phyloP scores from a whole-genome alignment of 148 eudicot genomes.

The Beta vulgaris region DNA sequence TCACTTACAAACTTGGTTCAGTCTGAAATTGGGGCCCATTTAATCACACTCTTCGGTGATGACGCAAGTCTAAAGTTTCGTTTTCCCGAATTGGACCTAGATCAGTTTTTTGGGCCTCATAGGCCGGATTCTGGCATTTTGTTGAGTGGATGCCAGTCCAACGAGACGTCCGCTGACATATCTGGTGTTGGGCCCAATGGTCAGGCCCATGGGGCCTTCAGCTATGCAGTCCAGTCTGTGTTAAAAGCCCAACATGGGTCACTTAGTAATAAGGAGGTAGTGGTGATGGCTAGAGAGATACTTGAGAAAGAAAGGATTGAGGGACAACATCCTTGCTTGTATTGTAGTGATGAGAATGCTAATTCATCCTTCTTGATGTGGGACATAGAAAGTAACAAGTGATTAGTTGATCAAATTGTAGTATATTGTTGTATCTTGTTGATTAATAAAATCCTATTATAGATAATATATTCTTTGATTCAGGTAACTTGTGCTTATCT shows the following conservation, averaged over 20 bases:
- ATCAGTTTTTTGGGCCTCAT: slow-evolving; percentile 17
- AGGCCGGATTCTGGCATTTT: slow-evolving; percentile 48
- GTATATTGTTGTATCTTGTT: not conserved
- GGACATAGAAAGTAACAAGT: slow-evolving; percentile 6
- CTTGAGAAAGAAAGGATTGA: slow-evolving; percentile 30
- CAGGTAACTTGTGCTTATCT: too few species aligned
- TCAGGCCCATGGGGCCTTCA: slow-evolving; percentile 59
- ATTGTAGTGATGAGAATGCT: slow-evolving; percentile 69
- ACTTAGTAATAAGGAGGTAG: slow-evolving; percentile 49
- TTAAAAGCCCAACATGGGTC: slow-evolving; percentile 36
- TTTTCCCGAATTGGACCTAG: slow-evolving; percentile 27
- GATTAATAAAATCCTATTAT: not conserved
- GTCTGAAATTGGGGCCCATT: slow-evolving; percentile 44
- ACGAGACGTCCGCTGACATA: slow-evolving; percentile 57
- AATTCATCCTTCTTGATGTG: slow-evolving; percentile 45
- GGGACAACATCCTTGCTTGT: slow-evolving; percentile 73
- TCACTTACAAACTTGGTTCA: slow-evolving; percentile 39
- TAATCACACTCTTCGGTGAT: slow-evolving; percentile 42
- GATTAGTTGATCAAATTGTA: not conserved
- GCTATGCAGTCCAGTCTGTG: slow-evolving; percentile 46
- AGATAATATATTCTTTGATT: not conserved
- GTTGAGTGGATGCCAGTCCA: slow-evolving; percentile 60
- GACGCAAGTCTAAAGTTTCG: slow-evolving; percentile 50
- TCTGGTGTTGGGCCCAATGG: slow-evolving; percentile 24
- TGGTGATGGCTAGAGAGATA: slow-evolving; percentile 43